These are phyloP conservation scores for Zarea fungicola DNA, from an alignment of 2,329 filamentous ascomycete genomes.

Conservation along the genomic window DNA sequence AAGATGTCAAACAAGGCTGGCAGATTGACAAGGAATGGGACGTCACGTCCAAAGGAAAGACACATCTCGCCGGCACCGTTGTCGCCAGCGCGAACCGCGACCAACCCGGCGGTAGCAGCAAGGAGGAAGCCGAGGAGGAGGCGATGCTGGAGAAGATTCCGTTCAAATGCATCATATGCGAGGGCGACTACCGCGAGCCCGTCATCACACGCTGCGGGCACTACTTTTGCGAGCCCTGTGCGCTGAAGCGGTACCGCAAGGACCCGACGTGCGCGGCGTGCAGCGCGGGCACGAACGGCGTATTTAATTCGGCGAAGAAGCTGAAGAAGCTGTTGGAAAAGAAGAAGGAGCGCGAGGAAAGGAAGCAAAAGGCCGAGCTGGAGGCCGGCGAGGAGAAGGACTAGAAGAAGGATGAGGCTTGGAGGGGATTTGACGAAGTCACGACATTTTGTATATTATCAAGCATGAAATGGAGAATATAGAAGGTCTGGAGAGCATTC, in stretches of 20 bases:
- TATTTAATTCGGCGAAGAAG: slow-evolving; percentile 84
- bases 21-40: slow-evolving; percentile 96
- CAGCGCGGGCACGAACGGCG: slow-evolving; percentile 76
- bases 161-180: slow-evolving; percentile 85
- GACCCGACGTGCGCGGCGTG: slow-evolving; percentile 85
- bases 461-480: no score
- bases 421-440: no score
- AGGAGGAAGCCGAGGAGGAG: slow-evolving; percentile 56
- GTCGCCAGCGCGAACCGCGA: slow-evolving; percentile 54
- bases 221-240: slow-evolving; percentile 92
- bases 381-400: slow-evolving; percentile 30
- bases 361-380: slow-evolving; percentile 48
- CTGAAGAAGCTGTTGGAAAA: slow-evolving; percentile 74
- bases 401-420: not conserved
- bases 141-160: slow-evolving; percentile 77
- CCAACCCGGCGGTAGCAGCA: slow-evolving; percentile 21
- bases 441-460: not conserved
- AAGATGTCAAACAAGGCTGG: slow-evolving; percentile 88
- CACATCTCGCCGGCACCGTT: slow-evolving; percentile 54
- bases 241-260: slow-evolving; percentile 78
- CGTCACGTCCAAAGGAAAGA: slow-evolving; percentile 67
- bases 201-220: slow-evolving; percentile 88
- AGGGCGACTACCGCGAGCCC: slow-evolving; percentile 69
- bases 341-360: slow-evolving; percentile 59
- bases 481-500: no score